Percentiles rank a stretch among this genome's conserved stretches.
phyloP scores from a whole-genome alignment of 1,139 yeast genomes.

The Scheffersomyces parashehatae region DNA sequence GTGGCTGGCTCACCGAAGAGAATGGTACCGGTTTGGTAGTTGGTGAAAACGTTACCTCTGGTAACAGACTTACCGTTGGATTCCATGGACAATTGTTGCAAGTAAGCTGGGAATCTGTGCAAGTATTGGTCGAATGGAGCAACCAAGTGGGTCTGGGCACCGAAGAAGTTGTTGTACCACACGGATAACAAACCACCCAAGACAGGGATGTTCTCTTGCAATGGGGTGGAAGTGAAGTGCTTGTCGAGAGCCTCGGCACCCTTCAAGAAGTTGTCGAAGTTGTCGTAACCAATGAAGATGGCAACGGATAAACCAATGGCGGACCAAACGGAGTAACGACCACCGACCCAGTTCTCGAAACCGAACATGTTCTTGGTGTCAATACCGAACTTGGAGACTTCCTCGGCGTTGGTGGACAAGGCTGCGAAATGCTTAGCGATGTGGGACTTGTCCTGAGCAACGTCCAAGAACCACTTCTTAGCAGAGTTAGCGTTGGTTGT shows the following conservation, averaged over 20 bases:
- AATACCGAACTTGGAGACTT: constrained; percentile 91
- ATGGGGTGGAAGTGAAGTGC: constrained; percentile 81
- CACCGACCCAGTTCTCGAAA: constrained; percentile 98
- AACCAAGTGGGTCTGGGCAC: constrained; percentile 96
- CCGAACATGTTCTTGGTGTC: constrained; percentile 98
- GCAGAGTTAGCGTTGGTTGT: constrained; percentile 94
- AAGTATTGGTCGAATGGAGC: constrained; percentile 98
- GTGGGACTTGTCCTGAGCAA: constrained; percentile 66
- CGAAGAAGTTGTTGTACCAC: constrained; percentile 98
- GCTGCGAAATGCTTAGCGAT: constrained; percentile 98
- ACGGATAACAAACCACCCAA: constrained; percentile 91
- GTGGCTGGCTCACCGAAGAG: constrained; percentile 99
- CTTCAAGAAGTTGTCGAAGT: constrained; percentile 85
- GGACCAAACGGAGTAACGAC: constrained; percentile 99
- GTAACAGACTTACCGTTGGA: constrained; percentile 98
- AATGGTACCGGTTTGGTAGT: constrained; percentile 94
- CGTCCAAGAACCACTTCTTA: constrained; percentile 83
- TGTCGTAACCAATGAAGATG: constrained; percentile 90
- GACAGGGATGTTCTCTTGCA: constrained; percentile 89
- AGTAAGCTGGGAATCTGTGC: constrained; percentile 98
- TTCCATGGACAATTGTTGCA: constrained; percentile 98
- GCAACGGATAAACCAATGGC: constrained; percentile 97
- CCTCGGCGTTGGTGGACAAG: constrained; percentile 86
- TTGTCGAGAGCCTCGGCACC: constrained; percentile 98
- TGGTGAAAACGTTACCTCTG: constrained; percentile 85